Evolutionary conservation across 495 filamentous ascomycete genomes (phyloP), one percentile per base, ranked within the genome.

Genomic region (Penicillium canariense): DNA sequence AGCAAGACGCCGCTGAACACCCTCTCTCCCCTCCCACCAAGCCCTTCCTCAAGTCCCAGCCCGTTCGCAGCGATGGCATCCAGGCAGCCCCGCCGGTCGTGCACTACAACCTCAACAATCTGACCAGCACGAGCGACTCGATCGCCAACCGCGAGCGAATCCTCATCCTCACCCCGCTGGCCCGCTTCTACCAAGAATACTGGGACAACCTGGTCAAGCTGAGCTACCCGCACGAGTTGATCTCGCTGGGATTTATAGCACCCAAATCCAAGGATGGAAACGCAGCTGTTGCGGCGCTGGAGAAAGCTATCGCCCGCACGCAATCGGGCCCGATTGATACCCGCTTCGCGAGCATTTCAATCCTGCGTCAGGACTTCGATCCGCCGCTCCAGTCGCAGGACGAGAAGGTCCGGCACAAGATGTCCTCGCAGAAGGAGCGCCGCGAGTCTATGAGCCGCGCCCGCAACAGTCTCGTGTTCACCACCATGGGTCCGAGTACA

Each of bases 231-330:
- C 95, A 96, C 73, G 90, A 96, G 40, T 78, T 97, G 36, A 91
- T 98, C 63, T 91, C 90, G 0, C 77, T 98, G 22, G 94, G 90
- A n/a, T 98, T 97, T 73, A 98, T 98, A 64, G 83, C 95, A 25
- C 95, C 94, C 8, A 92, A 93, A 68, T 94, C 85, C 38, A 84
- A 84, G 55, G 91, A 96, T 48, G 94, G 94, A 30, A 91, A 96
- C 63, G 69, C 81, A 10, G 94, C 94, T 2, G 89, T 91, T 12
- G 68, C 81, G 1, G 86, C 86, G 36, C 77, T 98, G 12, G 93
- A 98, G 70, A 85, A 84, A 35, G 87, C 90, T 42, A 88, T 98
- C 61, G 75, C 84, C 27, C 87, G 86, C 61, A 95, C 91, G 0
- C 94, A 98, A 63, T 79, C 76, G 9, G 91, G 90, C 0, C 79